Evolutionary conservation across 1,139 yeast genomes (phyloP).

Genomic region (Sugiyamaella neomexicana): DNA sequence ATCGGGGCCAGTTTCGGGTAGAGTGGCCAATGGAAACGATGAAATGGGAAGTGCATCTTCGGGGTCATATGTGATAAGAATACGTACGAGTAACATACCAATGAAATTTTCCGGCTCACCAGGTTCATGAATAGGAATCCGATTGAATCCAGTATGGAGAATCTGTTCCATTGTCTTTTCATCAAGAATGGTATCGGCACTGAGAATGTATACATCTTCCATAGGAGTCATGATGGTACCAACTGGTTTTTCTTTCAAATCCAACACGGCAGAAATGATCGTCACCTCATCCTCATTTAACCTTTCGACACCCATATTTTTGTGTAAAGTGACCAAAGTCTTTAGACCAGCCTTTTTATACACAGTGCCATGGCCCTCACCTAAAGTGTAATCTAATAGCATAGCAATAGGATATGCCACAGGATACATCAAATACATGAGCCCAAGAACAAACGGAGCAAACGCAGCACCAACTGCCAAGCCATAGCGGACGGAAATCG

Average conservation of each 20-base stretch:
- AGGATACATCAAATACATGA: constrained; percentile 92
- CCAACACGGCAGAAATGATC: constrained; percentile 89
- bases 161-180: constrained; percentile 85
- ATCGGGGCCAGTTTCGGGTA: constrained; percentile 90
- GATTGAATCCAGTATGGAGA: constrained; percentile 89
- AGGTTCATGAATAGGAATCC: constrained; percentile 94
- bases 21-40: constrained; percentile 89
- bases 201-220: constrained; percentile 83
- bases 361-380: constrained; percentile 95
- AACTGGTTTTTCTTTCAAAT: constrained; percentile 88
- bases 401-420: constrained; percentile 88
- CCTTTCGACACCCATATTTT: constrained; percentile 93
- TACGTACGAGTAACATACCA: constrained; percentile 92
- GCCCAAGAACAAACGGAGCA: constrained; percentile 78
- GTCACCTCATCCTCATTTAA: constrained; percentile 95
- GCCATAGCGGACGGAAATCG: constrained; percentile 89
- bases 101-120: constrained; percentile 86
- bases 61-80: constrained; percentile 92
- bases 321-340: constrained; percentile 87
- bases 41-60: constrained; percentile 94
- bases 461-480: constrained; percentile 87
- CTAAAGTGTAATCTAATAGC: constrained; percentile 76
- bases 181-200: constrained; percentile 80
- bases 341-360: constrained; percentile 92
- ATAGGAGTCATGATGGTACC: constrained; percentile 91